These are phyloP conservation scores for Austropuccinia psidii DNA, from an alignment of 1,284 basidiomycete genomes.

Conservation along the genomic window DNA sequence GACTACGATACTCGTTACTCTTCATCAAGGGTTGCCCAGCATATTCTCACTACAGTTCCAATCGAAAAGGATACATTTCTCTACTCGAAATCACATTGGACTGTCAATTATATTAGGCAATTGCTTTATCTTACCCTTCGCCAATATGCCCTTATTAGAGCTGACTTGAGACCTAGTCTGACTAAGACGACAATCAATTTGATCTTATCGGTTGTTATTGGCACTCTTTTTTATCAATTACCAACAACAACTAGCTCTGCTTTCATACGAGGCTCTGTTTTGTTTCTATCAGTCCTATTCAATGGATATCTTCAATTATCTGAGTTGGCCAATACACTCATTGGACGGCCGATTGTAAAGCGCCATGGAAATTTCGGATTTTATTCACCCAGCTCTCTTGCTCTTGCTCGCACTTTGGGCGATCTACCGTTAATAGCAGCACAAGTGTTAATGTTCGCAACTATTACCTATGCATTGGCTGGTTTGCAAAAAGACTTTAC, in stretches of 20 bases:
- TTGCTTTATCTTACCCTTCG: constrained; percentile 41
- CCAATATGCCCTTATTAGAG: constrained; percentile 42
- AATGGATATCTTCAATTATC: constrained; percentile 43
- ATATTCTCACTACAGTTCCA: constrained; percentile 9
- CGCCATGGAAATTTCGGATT: constrained; percentile 43
- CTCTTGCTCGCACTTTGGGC: constrained; percentile 41
- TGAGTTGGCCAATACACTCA: constrained; percentile 42
- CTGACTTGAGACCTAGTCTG: constrained; percentile 41
- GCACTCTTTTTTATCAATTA: constrained; percentile 42
- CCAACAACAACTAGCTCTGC: constrained; percentile 39
- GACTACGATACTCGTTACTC: constrained; percentile 21
- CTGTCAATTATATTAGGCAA: constrained; percentile 40
- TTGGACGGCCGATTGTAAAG: constrained; percentile 41
- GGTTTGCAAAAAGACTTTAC: constrained; percentile 40
- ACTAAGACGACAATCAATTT: constrained; percentile 44
- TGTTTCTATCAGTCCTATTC: constrained; percentile 42
- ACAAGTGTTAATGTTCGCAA: constrained; percentile 42
- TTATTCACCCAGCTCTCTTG: constrained; percentile 42
- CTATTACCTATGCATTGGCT: constrained; percentile 43
- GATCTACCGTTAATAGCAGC: constrained; percentile 44
- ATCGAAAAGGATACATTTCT: constrained; percentile 35
- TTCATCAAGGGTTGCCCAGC: constrained; percentile 24
- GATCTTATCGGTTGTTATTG: constrained; percentile 41
- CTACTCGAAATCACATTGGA: constrained; percentile 39
- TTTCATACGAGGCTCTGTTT: constrained; percentile 42